phyloP scores from a whole-genome alignment of 2,329 filamentous ascomycete species.

The Hyphodiscus sp. region DNA sequence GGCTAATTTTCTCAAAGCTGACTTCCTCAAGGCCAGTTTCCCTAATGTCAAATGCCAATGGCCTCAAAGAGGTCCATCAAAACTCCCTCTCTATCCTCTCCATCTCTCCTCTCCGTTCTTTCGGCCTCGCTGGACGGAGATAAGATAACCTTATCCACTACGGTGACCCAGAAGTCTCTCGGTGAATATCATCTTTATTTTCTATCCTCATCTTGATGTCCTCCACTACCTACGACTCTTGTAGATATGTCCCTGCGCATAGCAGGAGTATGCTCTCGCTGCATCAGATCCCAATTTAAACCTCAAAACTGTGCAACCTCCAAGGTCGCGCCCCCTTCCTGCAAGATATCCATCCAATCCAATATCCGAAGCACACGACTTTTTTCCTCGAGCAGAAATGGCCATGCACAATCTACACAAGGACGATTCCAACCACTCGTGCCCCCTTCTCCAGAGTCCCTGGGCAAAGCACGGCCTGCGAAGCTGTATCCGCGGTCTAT shows the following conservation, averaged over 20 bases:
- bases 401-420: conserved; percentile 5
- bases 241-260: conserved; percentile 26
- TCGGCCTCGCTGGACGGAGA: too few species aligned
- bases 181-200: neutral
- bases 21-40: too few species aligned
- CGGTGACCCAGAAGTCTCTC: neutral
- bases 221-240: neutral
- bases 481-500: conserved; percentile 65
- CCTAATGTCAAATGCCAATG: too few species aligned
- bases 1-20: too few species aligned
- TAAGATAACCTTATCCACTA: neutral
- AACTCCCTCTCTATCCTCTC: too few species aligned
- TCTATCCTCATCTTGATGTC: neutral
- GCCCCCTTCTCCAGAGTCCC: conserved; percentile 71
- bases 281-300: conserved; percentile 7
- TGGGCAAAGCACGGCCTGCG: conserved; percentile 65
- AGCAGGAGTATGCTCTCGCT: conserved; percentile 19
- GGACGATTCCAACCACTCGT: conserved; percentile 55
- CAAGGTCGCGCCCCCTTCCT: too few species aligned
- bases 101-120: too few species aligned
- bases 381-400: conserved; percentile 3
- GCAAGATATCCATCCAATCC: neutral
- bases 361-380: conserved; percentile 6
- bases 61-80: too few species aligned
- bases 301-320: neutral